A percentile compares a stretch with the other conserved stretches of the same genome.
Evolutionary conservation across 441 rosid species (phyloP).

Genomic region (Syzygium malaccense): DNA sequence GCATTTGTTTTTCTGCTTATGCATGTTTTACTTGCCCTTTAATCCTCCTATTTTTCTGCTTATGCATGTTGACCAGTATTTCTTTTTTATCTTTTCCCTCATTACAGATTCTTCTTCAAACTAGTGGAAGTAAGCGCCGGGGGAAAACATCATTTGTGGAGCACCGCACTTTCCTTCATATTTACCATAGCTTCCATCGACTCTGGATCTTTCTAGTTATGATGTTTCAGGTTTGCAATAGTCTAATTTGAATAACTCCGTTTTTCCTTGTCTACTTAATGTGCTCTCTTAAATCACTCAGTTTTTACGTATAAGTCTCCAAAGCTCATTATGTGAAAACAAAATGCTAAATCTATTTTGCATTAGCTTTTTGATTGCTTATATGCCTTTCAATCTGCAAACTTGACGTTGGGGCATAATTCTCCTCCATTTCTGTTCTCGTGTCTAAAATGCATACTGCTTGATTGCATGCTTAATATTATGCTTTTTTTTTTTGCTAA

Average conservation of each 20-base stretch:
- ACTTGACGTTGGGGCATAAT: not conserved
- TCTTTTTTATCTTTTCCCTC: not conserved
- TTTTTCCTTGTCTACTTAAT: not conserved
- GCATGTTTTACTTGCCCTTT: not conserved
- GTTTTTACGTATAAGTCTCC: not conserved
- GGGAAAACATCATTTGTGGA: conserved; percentile 99
- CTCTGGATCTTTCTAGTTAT: conserved; percentile 94
- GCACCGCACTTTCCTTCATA: conserved; percentile 94
- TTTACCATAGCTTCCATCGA: conserved; percentile 97
- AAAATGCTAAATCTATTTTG: not conserved
- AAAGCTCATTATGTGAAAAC: not conserved
- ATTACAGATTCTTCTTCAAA: conserved; percentile 57
- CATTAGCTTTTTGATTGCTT: not conserved
- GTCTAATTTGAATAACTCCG: not conserved
- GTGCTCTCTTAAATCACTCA: not conserved
- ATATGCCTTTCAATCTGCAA: not conserved
- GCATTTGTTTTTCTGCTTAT: not conserved
- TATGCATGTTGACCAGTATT: not conserved
- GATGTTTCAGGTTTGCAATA: conserved; percentile 91
- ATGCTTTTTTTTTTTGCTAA: not conserved
- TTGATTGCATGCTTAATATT: not conserved
- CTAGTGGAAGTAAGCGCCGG: conserved; percentile 53
- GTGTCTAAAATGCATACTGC: not conserved
- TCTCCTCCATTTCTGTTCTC: not conserved
- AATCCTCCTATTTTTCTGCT: not conserved